Evolutionary conservation across 139 green algal genomes (phyloP).

Genomic region (Coccomyxa sp.): DNA sequence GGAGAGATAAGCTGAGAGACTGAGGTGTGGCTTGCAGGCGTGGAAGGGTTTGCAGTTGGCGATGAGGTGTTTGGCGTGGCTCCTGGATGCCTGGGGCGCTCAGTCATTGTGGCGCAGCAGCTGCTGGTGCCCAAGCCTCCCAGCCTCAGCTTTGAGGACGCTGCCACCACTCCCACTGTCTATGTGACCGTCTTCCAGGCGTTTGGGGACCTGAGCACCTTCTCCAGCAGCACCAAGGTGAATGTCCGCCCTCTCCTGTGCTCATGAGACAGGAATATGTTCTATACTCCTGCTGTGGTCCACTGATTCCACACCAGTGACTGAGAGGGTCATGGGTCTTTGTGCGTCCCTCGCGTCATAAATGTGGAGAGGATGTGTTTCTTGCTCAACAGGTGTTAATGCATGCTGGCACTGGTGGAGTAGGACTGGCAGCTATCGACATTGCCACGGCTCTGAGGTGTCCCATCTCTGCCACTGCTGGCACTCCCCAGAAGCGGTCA

Average conservation of each 20-base stretch:
- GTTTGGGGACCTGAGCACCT: constrained; percentile 21
- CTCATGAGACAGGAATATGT: no score
- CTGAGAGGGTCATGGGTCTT: no score
- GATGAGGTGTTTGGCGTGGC: constrained; percentile 79
- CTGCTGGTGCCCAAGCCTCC: constrained; percentile 57
- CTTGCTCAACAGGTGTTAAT: constrained; percentile 33
- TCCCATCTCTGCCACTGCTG: constrained; percentile 58
- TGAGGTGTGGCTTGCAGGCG: constrained; percentile 4
- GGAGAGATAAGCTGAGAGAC: no score
- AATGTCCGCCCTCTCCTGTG: no score
- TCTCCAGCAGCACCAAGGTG: neutral
- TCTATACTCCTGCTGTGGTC: no score
- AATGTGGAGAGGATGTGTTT: neutral
- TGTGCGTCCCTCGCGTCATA: neutral
- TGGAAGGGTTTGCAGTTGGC: constrained; percentile 22
- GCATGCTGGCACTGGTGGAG: constrained; percentile 48
- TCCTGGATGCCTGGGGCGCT: constrained; percentile 60
- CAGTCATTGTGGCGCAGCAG: constrained; percentile 30
- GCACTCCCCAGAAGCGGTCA: constrained; percentile 59
- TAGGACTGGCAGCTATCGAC: constrained; percentile 68
- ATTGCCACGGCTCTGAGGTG: constrained; percentile 32
- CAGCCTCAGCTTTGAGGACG: constrained; percentile 51
- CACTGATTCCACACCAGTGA: no score
- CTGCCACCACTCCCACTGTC: constrained; percentile 62
- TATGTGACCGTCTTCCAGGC: constrained; percentile 53